These are phyloP conservation scores for Boletus rex-veris DNA, from an alignment of 768 basidiomycete species.

Conservation along the genomic window DNA sequence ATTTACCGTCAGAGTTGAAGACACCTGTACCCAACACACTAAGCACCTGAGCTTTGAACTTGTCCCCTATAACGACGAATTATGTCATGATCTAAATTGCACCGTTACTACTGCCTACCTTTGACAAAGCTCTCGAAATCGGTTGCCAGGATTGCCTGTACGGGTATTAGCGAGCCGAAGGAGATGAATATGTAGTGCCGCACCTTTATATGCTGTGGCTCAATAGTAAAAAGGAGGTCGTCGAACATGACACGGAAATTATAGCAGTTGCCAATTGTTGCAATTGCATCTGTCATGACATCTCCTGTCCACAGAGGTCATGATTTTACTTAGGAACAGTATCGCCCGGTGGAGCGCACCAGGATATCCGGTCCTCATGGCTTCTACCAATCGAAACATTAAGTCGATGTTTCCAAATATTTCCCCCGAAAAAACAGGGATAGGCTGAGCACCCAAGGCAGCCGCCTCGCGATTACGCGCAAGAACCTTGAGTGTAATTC, in stretches of 20 bases:
- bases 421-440: constrained; percentile 38
- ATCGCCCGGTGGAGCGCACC: constrained; percentile 33
- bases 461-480: constrained; percentile 37
- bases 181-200: background rate
- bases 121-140: constrained; percentile 60
- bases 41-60: constrained; percentile 42
- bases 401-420: constrained; percentile 46
- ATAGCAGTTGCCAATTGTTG: constrained; percentile 39
- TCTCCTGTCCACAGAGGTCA: constrained; percentile 35
- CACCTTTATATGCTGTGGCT: constrained; percentile 54
- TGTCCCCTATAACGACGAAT: constrained; percentile 16
- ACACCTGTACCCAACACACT: constrained; percentile 60
- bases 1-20: constrained; percentile 63
- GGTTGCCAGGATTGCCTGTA: constrained; percentile 45
- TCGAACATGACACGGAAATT: constrained; percentile 46
- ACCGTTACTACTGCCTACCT: constrained; percentile 32
- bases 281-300: constrained; percentile 35
- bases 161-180: background rate
- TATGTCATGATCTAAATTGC: background rate
- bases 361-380: constrained; percentile 45
- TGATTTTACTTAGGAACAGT: background rate
- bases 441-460: constrained; percentile 43
- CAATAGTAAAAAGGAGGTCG: constrained; percentile 44
- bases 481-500: constrained; percentile 28
- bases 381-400: constrained; percentile 33